Base-by-base conservation (phyloP, 2,329 filamentous ascomycete genomes). In the Colletotrichum kahawae region DNA sequence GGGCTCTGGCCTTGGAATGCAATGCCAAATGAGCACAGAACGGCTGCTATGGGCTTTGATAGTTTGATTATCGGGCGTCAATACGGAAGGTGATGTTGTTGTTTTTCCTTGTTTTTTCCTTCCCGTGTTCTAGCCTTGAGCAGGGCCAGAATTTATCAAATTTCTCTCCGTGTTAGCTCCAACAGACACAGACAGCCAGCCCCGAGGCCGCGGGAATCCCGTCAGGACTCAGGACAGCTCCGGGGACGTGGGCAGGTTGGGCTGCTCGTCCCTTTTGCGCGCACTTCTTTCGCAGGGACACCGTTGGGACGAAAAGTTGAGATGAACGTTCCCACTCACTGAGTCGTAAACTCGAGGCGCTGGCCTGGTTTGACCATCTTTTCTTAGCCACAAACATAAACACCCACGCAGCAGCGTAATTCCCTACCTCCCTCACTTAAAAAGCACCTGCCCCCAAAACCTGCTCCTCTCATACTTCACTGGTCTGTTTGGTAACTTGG, bases 61-160 rank as follows among this genome's bases (percentile, higher is more conserved):
- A 21, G 56, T 75, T 72, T 72, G 63, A 75, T 75, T 75, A 36
- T 75, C 43, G 69, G 72, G 72, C 72, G 69, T 48, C 72, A 75
- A 72, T 29, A 56, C 27, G 34, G 54, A 24, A n/a, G 33, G 24
- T 27, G 27, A 18, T 67, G 16, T 72, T 63, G 56, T 64, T 48
- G 14, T 67, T 51, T 43, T 36, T 57, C 51, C 36, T 57, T 43
- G 29, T 56, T 31, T 66, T 51, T 56, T 34, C 21, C n/a, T 34
- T 12, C 54, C 24, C 24, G 6, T 65, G 36, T 67, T 43, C 65
- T 34, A 43, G 51, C 48, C 65, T 36, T n/a, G 31, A 56, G 48
- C 48, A 67, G 48, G 34, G 62, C 12, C 62, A 48, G 10, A 51
- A 21, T 51, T 51, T 21, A 10, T 51, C 43, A 51, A 51, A 21